Base-by-base conservation (phyloP, 495 filamentous ascomycete genomes). In the Sporormia fimetaria region DNA sequence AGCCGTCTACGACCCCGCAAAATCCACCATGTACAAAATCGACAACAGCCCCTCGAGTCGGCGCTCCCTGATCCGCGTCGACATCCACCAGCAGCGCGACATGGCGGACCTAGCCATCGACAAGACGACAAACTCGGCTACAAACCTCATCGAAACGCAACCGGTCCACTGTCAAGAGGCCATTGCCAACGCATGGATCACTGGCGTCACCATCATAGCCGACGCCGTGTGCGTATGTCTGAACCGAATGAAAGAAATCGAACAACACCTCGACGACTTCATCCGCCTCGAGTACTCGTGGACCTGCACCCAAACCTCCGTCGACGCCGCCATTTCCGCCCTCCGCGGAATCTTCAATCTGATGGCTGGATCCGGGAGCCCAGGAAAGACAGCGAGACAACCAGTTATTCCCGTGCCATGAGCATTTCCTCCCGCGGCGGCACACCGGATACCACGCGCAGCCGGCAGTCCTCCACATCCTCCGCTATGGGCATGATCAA, bases 21-120 rank as follows among this genome's bases (percentile, higher is more conserved):
- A 60, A 33, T 37, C 49, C n/a, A 37, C 24, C 6, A 56, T 52
- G 47, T 45, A 52, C 16, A 43, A 37, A 25, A 41, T 47, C 23
- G 49, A 35, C 22, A 49, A 44, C 29, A 43, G 37, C 22, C 35
- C 46, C 1, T 37, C 38, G 3, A 40, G 34, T 24, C 15, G 40
- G 16, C 21, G 34, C 23, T 23, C 26, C 8, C 40, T 43, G 1
- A 28, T 59, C 3, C 40, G 51, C 26, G 56, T 63, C 40, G 58
- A 63, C 43, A 47, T 57, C 39, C 40, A 38, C 20, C 58, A 60
- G 46, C 58, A 63, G 39, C 51, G 51, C 26, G 52, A 55, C 15
- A 53, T 54, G 48, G 55, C 55, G 9, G 58, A 60, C 27, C 46
- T 51, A 38, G 58, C 60, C 14, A 62, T 62, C 31, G 58, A 63